Conservation (phyloP, 2,329 filamentous ascomycete genomes). For the Colletotrichum lini region DNA sequence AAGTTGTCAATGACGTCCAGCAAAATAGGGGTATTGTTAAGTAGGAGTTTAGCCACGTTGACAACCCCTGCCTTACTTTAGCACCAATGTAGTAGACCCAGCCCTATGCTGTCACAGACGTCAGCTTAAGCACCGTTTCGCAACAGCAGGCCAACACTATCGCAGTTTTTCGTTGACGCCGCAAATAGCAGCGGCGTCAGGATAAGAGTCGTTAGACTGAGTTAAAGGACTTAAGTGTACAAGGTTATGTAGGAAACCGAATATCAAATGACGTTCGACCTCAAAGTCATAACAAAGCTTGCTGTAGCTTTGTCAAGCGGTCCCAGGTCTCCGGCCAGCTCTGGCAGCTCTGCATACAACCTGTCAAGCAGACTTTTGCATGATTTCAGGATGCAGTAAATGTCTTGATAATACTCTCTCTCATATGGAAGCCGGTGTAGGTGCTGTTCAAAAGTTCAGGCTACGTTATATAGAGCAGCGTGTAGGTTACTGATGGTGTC, state of each 20-base stretch:
- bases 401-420: conserved; percentile 46
- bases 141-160: conserved; percentile 48
- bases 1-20: conserved; percentile 45
- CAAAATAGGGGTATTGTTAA: conserved; percentile 42
- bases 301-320: conserved; percentile 43
- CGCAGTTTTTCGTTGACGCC: conserved; percentile 49
- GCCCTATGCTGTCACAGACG: conserved; percentile 46
- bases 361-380: conserved; percentile 44
- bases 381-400: conserved; percentile 45
- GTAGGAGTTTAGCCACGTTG: conserved; percentile 46
- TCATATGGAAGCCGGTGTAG: conserved; percentile 45
- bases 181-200: conserved; percentile 50
- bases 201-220: conserved; percentile 47
- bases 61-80: conserved; percentile 46
- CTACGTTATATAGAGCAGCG: conserved; percentile 41
- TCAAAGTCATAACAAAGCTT: conserved; percentile 45
- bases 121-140: conserved; percentile 45
- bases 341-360: conserved; percentile 44
- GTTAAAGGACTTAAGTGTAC: conserved; percentile 47
- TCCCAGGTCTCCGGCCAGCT: conserved; percentile 42
- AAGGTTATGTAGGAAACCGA: conserved; percentile 46
- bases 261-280: conserved; percentile 44
- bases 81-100: conserved; percentile 48
- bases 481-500: conserved; percentile 45
- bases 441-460: conserved; percentile 42